These are phyloP conservation scores for Polygonum aviculare DNA, from an alignment of 148 eudicot genomes.

Conservation along the genomic window DNA sequence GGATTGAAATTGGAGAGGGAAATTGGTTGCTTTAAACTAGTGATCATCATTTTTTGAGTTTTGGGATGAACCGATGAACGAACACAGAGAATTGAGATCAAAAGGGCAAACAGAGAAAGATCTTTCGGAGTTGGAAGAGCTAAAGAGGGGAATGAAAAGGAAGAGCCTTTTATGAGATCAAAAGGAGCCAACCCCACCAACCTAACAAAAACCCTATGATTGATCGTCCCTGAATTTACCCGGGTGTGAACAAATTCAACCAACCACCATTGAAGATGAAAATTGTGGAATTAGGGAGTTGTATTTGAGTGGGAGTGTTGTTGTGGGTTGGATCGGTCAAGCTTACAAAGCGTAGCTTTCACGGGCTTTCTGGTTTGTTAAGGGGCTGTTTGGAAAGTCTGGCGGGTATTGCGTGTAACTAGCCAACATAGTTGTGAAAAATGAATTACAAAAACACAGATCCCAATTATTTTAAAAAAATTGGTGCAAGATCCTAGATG, in stretches of 20 bases:
- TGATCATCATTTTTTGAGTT: conserved; percentile 9
- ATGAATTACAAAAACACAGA: not conserved
- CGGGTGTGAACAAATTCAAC: not conserved
- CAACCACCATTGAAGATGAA: not conserved
- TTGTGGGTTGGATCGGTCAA: conserved; percentile 5
- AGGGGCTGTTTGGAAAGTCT: conserved; percentile 6
- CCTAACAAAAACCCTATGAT: conserved; percentile 5
- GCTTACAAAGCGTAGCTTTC: not conserved
- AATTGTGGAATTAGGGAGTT: not conserved
- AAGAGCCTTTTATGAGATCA: not conserved
- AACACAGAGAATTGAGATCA: not conserved
- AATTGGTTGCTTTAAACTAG: conserved; percentile 11
- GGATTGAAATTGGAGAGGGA: conserved; percentile 4
- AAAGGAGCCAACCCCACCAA: conserved; percentile 1
- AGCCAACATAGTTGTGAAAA: not conserved
- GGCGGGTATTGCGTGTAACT: not conserved
- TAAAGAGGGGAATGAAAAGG: not conserved
- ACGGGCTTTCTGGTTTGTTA: conserved; percentile 4
- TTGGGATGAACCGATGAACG: not conserved
- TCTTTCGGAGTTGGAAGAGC: conserved; percentile 3
- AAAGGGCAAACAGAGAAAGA: not conserved
- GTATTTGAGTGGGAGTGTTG: not conserved
- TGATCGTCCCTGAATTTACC: not conserved
- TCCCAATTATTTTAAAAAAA: not conserved
- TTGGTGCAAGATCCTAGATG: too few species aligned